Percentiles rank a stretch among this genome's conserved stretches.
phyloP scores from a whole-genome alignment of 2,329 filamentous ascomycete genomes.

The Stemphylium beticola region DNA sequence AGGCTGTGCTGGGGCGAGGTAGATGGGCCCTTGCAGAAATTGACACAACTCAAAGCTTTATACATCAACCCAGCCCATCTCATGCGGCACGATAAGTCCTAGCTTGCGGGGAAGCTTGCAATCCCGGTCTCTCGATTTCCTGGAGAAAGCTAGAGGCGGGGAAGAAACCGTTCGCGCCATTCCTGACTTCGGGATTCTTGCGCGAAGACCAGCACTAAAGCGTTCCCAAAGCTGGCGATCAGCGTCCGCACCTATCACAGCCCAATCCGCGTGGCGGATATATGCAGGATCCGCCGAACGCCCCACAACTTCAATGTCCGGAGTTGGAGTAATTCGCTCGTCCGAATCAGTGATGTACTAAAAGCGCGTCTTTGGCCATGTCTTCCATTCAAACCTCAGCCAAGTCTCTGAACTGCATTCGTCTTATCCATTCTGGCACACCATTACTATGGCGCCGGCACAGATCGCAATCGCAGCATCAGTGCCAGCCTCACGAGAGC shows the following conservation, averaged over 20 bases:
- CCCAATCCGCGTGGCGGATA: not conserved
- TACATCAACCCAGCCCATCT: not conserved
- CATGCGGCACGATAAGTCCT: not conserved
- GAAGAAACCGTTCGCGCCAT: conserved; percentile 3
- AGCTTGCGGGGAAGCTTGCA: not conserved
- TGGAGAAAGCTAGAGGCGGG: conserved; percentile 9
- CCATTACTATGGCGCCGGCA: conserved; percentile 24
- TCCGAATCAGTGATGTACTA: not conserved
- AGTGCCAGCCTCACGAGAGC: conserved; percentile 3
- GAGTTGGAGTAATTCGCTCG: not conserved
- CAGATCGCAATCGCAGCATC: conserved; percentile 22
- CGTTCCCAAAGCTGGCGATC: not conserved
- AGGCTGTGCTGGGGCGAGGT: not conserved
- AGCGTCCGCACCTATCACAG: not conserved
- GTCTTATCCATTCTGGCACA: not conserved
- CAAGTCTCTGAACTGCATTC: not conserved
- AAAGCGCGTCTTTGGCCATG: not conserved
- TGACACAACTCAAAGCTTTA: conserved; percentile 1
- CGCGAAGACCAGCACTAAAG: not conserved
- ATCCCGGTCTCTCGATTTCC: conserved; percentile 5
- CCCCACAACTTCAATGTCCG: not conserved
- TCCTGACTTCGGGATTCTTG: not conserved
- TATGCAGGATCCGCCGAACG: not conserved
- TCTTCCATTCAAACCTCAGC: not conserved
- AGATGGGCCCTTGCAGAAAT: not conserved